Evolutionary conservation across 2,329 filamentous ascomycete genomes (phyloP).

Genomic region (Cytospora chrysosperma): DNA sequence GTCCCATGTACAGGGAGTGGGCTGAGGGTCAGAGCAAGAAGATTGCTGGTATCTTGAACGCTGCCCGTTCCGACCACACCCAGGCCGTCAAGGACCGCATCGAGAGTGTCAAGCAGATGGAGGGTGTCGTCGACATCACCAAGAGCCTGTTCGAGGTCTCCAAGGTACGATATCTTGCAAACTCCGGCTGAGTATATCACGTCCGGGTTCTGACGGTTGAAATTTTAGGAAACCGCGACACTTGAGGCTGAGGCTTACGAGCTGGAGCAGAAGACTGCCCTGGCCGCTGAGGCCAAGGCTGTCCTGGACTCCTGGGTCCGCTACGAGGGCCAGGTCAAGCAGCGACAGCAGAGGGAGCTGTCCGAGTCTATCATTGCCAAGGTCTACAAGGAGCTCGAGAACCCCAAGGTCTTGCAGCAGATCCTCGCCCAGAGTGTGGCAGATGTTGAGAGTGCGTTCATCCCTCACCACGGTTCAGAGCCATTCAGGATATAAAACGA

Average conservation of each 20-base stretch:
- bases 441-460: slow-evolving; percentile 83
- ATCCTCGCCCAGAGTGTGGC: slow-evolving; percentile 95
- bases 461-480: background rate
- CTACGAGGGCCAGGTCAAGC: slow-evolving; percentile 98
- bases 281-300: slow-evolving; percentile 88
- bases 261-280: slow-evolving; percentile 92
- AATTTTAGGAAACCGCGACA: slow-evolving; percentile 81
- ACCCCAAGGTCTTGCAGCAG: slow-evolving; percentile 94
- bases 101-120: slow-evolving; percentile 90
- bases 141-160: slow-evolving; percentile 97
- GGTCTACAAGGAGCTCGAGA: slow-evolving; percentile 98
- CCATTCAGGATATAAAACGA: background rate
- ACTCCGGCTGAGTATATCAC: background rate
- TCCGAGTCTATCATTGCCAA: slow-evolving; percentile 92
- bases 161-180: slow-evolving; percentile 63
- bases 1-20: slow-evolving; percentile 90
- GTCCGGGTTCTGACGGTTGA: slow-evolving; percentile 23
- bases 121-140: slow-evolving; percentile 91
- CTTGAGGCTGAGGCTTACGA: slow-evolving; percentile 96
- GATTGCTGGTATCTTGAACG: slow-evolving; percentile 93
- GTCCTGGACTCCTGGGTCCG: slow-evolving; percentile 98
- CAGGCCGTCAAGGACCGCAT: slow-evolving; percentile 93
- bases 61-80: slow-evolving; percentile 91
- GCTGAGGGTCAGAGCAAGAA: slow-evolving; percentile 84
- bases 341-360: slow-evolving; percentile 95